Conservation (phyloP, 31 red algal species). For the Odonthalia washingtoniensis region DNA sequence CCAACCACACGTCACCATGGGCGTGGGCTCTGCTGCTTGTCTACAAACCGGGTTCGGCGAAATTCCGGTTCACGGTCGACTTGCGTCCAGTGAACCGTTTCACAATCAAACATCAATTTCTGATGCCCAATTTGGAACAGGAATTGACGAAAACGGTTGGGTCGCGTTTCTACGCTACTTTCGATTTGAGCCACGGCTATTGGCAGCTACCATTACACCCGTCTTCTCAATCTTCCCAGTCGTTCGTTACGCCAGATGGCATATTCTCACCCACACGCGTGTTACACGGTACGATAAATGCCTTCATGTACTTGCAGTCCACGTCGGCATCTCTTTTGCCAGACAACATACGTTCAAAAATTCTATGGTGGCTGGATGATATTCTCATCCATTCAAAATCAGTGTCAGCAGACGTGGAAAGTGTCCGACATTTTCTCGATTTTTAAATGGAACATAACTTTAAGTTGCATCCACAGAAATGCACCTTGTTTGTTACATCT, state of each 20-base stretch:
- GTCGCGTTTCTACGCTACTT: background rate
- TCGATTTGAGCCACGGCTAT: constrained; percentile 62
- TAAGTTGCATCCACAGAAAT: constrained; percentile 41
- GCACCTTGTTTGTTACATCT: background rate
- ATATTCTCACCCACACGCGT: constrained; percentile 38
- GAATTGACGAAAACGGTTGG: constrained; percentile 37
- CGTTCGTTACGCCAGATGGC: constrained; percentile 54
- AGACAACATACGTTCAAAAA: background rate
- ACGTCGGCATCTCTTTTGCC: constrained; percentile 2
- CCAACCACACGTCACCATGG: constrained; percentile 36
- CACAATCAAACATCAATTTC: background rate
- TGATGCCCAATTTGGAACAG: constrained; percentile 43
- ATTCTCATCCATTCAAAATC: constrained; percentile 15
- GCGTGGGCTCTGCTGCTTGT: constrained; percentile 48
- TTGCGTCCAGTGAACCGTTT: constrained; percentile 27
- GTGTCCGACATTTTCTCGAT: background rate
- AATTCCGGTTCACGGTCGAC: constrained; percentile 47
- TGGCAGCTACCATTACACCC: constrained; percentile 50
- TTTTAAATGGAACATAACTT: constrained; percentile 1
- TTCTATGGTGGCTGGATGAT: constrained; percentile 44
- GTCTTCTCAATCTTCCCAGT: constrained; percentile 44
- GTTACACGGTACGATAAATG: constrained; percentile 31
- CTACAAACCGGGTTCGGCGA: background rate
- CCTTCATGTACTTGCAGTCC: constrained; percentile 34
- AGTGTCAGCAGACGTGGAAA: background rate